Evolutionary conservation across 2,329 filamentous ascomycete species (phyloP).

Genomic region (Fusarium mexicanum): DNA sequence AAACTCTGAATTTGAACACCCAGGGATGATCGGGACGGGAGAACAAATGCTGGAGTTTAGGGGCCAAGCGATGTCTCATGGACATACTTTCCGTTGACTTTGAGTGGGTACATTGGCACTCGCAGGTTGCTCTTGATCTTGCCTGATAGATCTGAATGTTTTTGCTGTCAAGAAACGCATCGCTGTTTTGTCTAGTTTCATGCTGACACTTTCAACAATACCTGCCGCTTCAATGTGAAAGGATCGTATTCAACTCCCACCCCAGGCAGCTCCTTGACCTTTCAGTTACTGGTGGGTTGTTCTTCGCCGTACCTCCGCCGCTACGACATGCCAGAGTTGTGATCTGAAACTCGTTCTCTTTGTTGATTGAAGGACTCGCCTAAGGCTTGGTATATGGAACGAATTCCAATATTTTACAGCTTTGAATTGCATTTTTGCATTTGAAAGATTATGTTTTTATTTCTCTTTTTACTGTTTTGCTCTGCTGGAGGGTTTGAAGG

Average conservation of each 20-base stretch:
- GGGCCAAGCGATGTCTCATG: constrained; percentile 24
- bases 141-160: constrained; percentile 24
- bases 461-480: background rate
- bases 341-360: background rate
- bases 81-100: constrained; percentile 22
- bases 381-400: background rate
- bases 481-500: background rate
- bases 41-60: constrained; percentile 32
- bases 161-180: constrained; percentile 13
- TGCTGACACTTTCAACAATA: background rate
- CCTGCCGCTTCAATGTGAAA: background rate
- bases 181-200: constrained; percentile 13
- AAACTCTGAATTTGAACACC: constrained; percentile 8
- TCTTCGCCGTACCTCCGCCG: background rate
- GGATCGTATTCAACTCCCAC: background rate
- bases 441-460: background rate
- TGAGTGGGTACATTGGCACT: constrained; percentile 26
- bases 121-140: constrained; percentile 26
- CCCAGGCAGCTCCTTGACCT: background rate
- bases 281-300: background rate
- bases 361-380: background rate
- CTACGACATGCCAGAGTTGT: background rate
- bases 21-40: constrained; percentile 3
- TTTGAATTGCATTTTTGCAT: no score
- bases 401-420: background rate